Base-by-base conservation (phyloP, 108 stramenopile species). In the Tribonema minus region DNA sequence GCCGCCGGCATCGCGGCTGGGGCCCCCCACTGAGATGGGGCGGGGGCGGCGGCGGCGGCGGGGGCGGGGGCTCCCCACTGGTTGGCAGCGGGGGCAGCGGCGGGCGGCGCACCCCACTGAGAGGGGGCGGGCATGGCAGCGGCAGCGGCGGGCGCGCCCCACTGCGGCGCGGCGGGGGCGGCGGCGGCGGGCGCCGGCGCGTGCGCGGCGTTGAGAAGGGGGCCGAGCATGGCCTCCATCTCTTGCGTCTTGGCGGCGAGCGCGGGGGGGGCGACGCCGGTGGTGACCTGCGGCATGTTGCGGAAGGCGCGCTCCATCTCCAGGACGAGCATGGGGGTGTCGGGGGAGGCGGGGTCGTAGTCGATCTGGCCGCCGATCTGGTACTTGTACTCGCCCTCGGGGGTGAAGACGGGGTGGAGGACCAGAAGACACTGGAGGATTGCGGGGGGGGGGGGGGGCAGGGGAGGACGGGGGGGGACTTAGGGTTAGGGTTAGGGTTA, bases 371-470 rank as follows among this genome's bases (percentile, higher is more conserved):
- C 29, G 27, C 80, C 80, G 34, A 81, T 66, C 46, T 72, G 71
- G 35, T 81, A 81, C 64, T 67, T 66, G 71, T 81, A 81, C 26
- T 81, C 80, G 25, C 62, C 72, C 31, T 72, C 64, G 0, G 63
- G 31, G 25, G 66, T 76, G 66, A 67, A 76, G 59, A 76, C 66
- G 6, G 76, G 76, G 25, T 66, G 38, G 23, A 76, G 76, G 28
- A 40, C 67, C 0, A 80, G 78, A 6, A 70, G 69, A 36, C 23
- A 40, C 28, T 63, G 62, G 41, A 46, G 41, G 15, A 46, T 12
- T 15, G 6, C 41, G 6, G 41, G 15, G n/a, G n/a, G n/a, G n/a
- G n/a, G n/a, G n/a, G n/a, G n/a, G n/a, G n/a, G n/a, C n/a, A n/a
- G n/a, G n/a, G n/a, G n/a, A n/a, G n/a, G n/a, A n/a, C n/a, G n/a